phyloP scores from a whole-genome alignment of 2,329 filamentous ascomycete genomes.

The Cladosporium halotolerans region DNA sequence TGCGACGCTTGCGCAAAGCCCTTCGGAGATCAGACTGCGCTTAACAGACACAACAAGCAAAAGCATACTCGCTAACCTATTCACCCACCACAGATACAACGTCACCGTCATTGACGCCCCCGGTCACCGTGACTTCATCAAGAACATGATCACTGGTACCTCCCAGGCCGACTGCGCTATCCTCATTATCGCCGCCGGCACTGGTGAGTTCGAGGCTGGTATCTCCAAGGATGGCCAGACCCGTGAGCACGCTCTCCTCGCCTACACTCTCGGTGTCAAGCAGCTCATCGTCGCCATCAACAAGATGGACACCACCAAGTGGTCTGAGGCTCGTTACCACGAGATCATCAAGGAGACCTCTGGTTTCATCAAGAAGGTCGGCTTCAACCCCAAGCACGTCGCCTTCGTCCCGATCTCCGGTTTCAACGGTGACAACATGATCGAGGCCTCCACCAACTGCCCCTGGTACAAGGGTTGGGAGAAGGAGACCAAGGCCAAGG shows the following conservation, averaged over 20 bases:
- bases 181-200: constrained; percentile 99
- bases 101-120: constrained; percentile 64
- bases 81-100: constrained; percentile 3
- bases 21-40: not conserved
- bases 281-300: constrained; percentile 99
- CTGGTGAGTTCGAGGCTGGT: constrained; percentile 99
- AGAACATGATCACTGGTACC: constrained; percentile 99
- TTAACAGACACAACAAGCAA: constrained; percentile 1
- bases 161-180: constrained; percentile 99
- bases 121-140: constrained; percentile 99
- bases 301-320: constrained; percentile 99
- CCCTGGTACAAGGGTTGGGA: constrained; percentile 99
- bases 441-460: constrained; percentile 81
- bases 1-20: not conserved
- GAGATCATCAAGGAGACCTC: constrained; percentile 99
- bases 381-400: constrained; percentile 99
- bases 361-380: constrained; percentile 99
- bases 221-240: constrained; percentile 99
- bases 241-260: constrained; percentile 99
- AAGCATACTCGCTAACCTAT: not conserved
- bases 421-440: constrained; percentile 99
- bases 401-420: constrained; percentile 99
- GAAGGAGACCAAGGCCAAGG: constrained; percentile 93
- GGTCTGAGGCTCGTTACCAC: constrained; percentile 91
- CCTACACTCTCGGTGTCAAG: constrained; percentile 99